Conservation (phyloP, 2,329 filamentous ascomycete species). For the Zasmidium citrigriseum region DNA sequence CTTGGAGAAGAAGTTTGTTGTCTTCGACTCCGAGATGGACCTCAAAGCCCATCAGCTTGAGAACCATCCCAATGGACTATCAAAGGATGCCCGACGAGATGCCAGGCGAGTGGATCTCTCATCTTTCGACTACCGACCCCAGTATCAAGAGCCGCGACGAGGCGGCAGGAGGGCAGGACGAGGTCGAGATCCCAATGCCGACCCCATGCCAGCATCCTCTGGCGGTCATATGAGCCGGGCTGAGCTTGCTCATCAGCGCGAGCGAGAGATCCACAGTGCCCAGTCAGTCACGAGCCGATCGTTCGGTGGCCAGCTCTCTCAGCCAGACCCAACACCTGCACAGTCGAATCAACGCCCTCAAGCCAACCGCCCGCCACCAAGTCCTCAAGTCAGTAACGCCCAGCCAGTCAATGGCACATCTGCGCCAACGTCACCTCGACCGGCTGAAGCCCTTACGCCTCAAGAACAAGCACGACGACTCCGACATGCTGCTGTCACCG, state of each 20-base stretch:
- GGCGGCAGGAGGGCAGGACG: slow-evolving; percentile 56
- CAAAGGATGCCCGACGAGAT: slow-evolving; percentile 81
- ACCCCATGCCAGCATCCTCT: slow-evolving; percentile 73
- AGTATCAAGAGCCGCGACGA: slow-evolving; percentile 65
- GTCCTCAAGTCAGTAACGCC: slow-evolving; percentile 36
- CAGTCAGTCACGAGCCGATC: slow-evolving; percentile 77
- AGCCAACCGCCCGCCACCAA: slow-evolving; percentile 32
- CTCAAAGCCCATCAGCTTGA: slow-evolving; percentile 90
- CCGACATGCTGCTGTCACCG: slow-evolving; percentile 80
- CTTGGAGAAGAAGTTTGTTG: slow-evolving; percentile 94
- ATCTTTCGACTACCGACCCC: slow-evolving; percentile 74
- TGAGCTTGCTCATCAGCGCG: slow-evolving; percentile 86
- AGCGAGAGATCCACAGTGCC: slow-evolving; percentile 86
- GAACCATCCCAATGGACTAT: slow-evolving; percentile 74
- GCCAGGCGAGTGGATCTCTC: slow-evolving; percentile 85
- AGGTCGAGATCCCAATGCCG: slow-evolving; percentile 84
- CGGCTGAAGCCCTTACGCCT: slow-evolving; percentile 56
- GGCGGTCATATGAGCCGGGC: slow-evolving; percentile 81
- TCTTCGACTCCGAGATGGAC: slow-evolving; percentile 93
- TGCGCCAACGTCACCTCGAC: slow-evolving; percentile 34
- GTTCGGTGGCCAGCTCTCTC: slow-evolving; percentile 67
- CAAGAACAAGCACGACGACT: slow-evolving; percentile 79
- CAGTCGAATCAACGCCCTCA: no score
- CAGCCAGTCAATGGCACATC: slow-evolving; percentile 36
- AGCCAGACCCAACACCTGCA: slow-evolving; percentile 47